phyloP scores from a whole-genome alignment of 352 stramenopile species.

The Phytophthora macrochlamydospora region DNA sequence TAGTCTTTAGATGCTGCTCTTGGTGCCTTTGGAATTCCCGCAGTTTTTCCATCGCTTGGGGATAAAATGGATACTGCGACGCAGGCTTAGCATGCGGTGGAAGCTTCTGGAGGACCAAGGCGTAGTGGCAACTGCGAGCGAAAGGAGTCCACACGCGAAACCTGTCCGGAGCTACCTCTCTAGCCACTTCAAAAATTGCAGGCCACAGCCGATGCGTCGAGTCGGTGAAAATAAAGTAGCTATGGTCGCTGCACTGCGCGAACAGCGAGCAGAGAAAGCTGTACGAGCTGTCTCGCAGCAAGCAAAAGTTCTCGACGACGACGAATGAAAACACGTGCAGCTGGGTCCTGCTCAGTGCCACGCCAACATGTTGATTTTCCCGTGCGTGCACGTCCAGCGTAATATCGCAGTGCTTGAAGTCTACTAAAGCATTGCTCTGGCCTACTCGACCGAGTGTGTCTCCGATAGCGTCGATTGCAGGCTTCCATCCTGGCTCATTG shows the following conservation, averaged over 20 bases:
- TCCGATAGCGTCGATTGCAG: slow-evolving; percentile 40
- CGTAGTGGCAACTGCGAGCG: slow-evolving; percentile 62
- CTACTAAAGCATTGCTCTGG: slow-evolving; percentile 26
- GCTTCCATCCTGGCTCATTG: slow-evolving; percentile 68
- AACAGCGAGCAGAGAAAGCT: slow-evolving; percentile 66
- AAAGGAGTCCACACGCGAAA: slow-evolving; percentile 70
- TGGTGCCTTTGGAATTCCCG: slow-evolving; percentile 57
- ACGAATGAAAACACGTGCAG: slow-evolving; percentile 77
- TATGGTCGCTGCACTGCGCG: slow-evolving; percentile 28
- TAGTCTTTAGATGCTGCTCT: slow-evolving; percentile 42
- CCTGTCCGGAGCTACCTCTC: slow-evolving; percentile 17
- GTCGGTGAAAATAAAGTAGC: slow-evolving; percentile 71
- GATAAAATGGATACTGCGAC: slow-evolving; percentile 45
- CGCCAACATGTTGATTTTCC: slow-evolving; percentile 43
- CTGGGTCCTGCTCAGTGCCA: slow-evolving; percentile 36
- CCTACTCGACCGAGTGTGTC: slow-evolving; percentile 35
- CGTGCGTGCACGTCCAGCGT: slow-evolving; percentile 40
- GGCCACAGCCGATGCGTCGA: slow-evolving; percentile 78
- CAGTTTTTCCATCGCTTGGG: slow-evolving; percentile 45
- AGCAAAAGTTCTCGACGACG: slow-evolving; percentile 71
- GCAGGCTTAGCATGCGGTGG: slow-evolving; percentile 26
- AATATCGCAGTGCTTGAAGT: slow-evolving; percentile 69
- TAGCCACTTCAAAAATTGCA: slow-evolving; percentile 52
- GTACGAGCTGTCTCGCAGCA: slow-evolving; percentile 52
- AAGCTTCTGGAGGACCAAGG: slow-evolving; percentile 69